Base-by-base conservation (phyloP, 2,329 filamentous ascomycete species). In the Phialemonium atrogriseum region DNA sequence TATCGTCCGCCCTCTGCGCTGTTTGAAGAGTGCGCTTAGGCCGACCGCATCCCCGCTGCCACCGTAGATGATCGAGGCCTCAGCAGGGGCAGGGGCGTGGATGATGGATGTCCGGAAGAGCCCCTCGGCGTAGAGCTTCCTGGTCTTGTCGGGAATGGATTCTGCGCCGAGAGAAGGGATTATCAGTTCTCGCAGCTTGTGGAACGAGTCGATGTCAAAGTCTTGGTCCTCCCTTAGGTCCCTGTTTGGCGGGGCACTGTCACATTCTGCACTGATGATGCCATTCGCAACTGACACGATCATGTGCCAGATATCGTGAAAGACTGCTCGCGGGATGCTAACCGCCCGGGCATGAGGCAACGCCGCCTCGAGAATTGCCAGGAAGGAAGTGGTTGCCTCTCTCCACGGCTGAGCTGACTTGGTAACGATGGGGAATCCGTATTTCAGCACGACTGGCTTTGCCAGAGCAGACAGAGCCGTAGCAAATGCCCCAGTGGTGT, bases 91-190 rank as follows among this genome's bases (percentile, higher is more conserved):
- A 0, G 77, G 73, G 1, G 68, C 56, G 51, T 94, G 86, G 30
- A 95, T 77, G 35, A 94, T 75, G 2, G 87, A 94, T 18, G 77
- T 84, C 27, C 70, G 68, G 59, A 96, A 94, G 2, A 98, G 69
- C 15, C 77, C 80, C 41, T 80, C 72, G 1, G 81, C 75, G 47
- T 88, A 94, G 1, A 71, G 60, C 32, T 71, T 71, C 24, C 86
- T 75, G 4, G 80, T 74, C 39, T 64, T 63, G 41, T 88, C 79
- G 1, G 77, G 66, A 6, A 95, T 70, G 3, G 63, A 57, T 5
- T 70, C 51, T 0, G 76, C 71, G 3, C 87, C 83, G 0, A 96
- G 68, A 2, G 73, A 62, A 0, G 85, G 80, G 5, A 86, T 80
- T 24, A 94, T 77, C 20, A 95, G 66, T 8, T 73, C 65, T 23